These are phyloP conservation scores for Neopestalotiopsis sp. DNA, from an alignment of 2,329 filamentous ascomycete genomes.

Conservation along the genomic window DNA sequence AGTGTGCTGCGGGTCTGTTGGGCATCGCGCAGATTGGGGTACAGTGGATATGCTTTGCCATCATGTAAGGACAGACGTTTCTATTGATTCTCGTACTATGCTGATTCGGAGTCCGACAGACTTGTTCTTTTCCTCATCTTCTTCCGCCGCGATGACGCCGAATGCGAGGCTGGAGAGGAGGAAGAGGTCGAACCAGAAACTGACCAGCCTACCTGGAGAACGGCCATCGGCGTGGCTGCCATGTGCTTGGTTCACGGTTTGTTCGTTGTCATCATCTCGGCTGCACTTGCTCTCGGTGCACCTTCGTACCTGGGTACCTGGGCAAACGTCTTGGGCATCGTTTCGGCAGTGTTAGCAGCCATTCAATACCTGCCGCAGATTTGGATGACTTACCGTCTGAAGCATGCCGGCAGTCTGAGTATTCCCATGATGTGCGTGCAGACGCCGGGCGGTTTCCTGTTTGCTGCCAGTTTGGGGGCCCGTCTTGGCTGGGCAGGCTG, in stretches of 20 bases:
- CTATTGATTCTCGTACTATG: neutral
- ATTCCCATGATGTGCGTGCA: slow-evolving; percentile 99
- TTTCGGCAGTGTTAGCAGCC: slow-evolving; percentile 77
- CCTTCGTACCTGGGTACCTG: slow-evolving; percentile 73
- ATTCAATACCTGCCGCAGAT: slow-evolving; percentile 97
- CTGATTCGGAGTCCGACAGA: slow-evolving; percentile 53
- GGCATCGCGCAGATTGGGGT: slow-evolving; percentile 90
- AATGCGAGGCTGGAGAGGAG: slow-evolving; percentile 55
- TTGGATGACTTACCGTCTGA: slow-evolving; percentile 84
- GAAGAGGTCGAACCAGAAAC: slow-evolving; percentile 44
- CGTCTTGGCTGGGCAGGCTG: slow-evolving; percentile 83
- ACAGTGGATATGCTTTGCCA: slow-evolving; percentile 90
- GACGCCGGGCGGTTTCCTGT: slow-evolving; percentile 89
- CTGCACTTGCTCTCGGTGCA: slow-evolving; percentile 68
- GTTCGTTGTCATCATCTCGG: slow-evolving; percentile 70
- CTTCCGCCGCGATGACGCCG: slow-evolving; percentile 72
- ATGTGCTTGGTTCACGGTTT: slow-evolving; percentile 79
- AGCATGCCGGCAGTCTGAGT: slow-evolving; percentile 88
- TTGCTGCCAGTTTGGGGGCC: slow-evolving; percentile 81
- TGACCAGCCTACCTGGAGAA: slow-evolving; percentile 73
- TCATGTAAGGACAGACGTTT: slow-evolving; percentile 70
- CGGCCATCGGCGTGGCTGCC: slow-evolving; percentile 76
- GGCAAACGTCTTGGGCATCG: slow-evolving; percentile 85
- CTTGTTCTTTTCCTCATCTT: slow-evolving; percentile 94
- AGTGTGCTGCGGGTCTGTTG: slow-evolving; percentile 84